A percentile compares a stretch with the other conserved stretches of the same genome.
These are phyloP conservation scores for Fonsecaea monophora DNA, from an alignment of 2,329 filamentous ascomycete species.

Conservation along the genomic window DNA sequence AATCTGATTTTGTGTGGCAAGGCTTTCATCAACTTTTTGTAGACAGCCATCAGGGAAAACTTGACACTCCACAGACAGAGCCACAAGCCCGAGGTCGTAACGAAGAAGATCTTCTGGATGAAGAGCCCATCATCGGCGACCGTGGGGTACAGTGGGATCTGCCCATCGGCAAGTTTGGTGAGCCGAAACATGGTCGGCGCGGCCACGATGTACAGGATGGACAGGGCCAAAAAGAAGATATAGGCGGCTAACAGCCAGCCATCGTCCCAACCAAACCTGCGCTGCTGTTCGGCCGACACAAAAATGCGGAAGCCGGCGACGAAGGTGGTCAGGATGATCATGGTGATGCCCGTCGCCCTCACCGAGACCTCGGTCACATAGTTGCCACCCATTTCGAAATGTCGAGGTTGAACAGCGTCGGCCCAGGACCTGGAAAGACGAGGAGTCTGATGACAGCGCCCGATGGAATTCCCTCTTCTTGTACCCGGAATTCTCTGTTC, in stretches of 20 bases:
- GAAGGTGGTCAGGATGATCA: constrained; percentile 7
- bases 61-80: constrained; percentile 12
- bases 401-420: background rate
- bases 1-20: constrained; percentile 8
- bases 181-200: constrained; percentile 3
- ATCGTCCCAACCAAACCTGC: constrained; percentile 14
- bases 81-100: constrained; percentile 13
- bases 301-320: constrained; percentile 9
- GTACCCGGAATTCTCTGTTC: background rate
- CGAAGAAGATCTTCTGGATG: constrained; percentile 15
- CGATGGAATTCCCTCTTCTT: constrained; percentile 8
- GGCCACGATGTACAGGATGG: constrained; percentile 14
- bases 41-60: constrained; percentile 16
- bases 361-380: constrained; percentile 15
- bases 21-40: constrained; percentile 12
- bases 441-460: background rate
- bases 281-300: constrained; percentile 10
- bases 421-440: background rate
- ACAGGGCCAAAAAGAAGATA: constrained; percentile 12
- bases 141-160: constrained; percentile 9
- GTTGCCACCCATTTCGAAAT: constrained; percentile 3
- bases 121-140: constrained; percentile 8
- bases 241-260: constrained; percentile 15
- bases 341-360: constrained; percentile 13
- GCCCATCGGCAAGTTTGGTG: constrained; percentile 4